A percentile compares a stretch with the other conserved stretches of the same genome.
Conservation (phyloP, 371 early-diverging fungal species). For the Mycotypha africana region DNA sequence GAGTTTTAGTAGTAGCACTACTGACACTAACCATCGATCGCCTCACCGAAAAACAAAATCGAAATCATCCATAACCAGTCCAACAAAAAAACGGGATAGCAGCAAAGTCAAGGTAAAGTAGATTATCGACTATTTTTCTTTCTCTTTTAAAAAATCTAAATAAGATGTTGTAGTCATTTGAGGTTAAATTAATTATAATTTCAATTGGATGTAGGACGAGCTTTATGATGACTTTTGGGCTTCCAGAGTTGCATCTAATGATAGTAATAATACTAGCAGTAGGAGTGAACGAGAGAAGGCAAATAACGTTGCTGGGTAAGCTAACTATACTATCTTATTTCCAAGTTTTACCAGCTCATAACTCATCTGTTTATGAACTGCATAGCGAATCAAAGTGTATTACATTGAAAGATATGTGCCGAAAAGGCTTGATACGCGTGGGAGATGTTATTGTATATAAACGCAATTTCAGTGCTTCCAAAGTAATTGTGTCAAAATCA, state of each 20-base stretch:
- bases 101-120: conserved; percentile 3
- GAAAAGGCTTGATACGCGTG: conserved; percentile 42
- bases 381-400: conserved; percentile 43
- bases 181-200: too few relatives aligned
- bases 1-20: too few relatives aligned
- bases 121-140: background rate
- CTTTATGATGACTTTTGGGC: background rate
- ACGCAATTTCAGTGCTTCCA: conserved; percentile 48
- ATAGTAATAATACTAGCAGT: too few relatives aligned
- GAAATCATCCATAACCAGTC: too few relatives aligned
- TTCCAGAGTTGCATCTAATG: too few relatives aligned
- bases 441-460: conserved; percentile 45
- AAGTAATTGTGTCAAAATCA: conserved; percentile 40
- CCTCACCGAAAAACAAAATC: too few relatives aligned
- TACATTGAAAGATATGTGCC: conserved; percentile 49
- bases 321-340: background rate
- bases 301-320: conserved; percentile 46
- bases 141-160: background rate
- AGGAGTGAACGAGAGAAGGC: conserved; percentile 42
- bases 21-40: too few relatives aligned
- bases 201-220: background rate
- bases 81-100: too few relatives aligned
- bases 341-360: too few relatives aligned
- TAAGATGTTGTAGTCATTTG: background rate
- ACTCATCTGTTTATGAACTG: too few relatives aligned